Evolutionary conservation across 768 basidiomycete species (phyloP).

Genomic region (Termitomyces sp.): DNA sequence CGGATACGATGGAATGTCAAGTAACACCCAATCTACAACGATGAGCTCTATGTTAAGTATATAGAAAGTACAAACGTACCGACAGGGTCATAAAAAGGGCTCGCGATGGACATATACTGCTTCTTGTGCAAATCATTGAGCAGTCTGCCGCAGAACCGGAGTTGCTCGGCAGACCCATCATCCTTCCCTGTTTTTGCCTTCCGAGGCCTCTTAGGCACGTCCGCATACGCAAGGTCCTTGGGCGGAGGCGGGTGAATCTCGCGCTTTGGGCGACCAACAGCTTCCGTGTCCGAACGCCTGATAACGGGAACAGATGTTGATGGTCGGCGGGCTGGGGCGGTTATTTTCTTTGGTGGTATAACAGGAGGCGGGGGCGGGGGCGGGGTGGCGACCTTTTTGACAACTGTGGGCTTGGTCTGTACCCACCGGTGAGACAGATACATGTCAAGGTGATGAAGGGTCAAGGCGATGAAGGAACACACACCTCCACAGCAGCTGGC

Average conservation of each 20-base stretch:
- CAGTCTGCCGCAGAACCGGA: slow-evolving; percentile 76
- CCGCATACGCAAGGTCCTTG: slow-evolving; percentile 83
- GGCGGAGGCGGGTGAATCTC: slow-evolving; percentile 96
- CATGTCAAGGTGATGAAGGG: not conserved
- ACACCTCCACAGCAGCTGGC: slow-evolving; percentile 72
- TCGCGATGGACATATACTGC: slow-evolving; percentile 64
- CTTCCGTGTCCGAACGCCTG: slow-evolving; percentile 67
- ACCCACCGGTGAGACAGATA: not conserved
- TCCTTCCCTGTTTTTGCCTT: slow-evolving; percentile 57
- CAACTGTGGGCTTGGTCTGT: slow-evolving; percentile 34
- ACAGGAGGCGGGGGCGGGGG: slow-evolving; percentile 38
- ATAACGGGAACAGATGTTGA: slow-evolving; percentile 82
- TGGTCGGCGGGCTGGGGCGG: slow-evolving; percentile 51
- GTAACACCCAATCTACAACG: slow-evolving; percentile 61
- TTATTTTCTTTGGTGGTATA: slow-evolving; percentile 40
- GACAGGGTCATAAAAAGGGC: slow-evolving; percentile 92
- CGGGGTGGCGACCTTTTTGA: slow-evolving; percentile 46
- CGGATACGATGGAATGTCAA: slow-evolving; percentile 80
- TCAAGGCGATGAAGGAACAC: slow-evolving; percentile 12
- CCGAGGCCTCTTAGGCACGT: slow-evolving; percentile 63
- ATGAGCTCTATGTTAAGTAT: slow-evolving; percentile 5
- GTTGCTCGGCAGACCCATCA: slow-evolving; percentile 73
- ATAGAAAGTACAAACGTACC: slow-evolving; percentile 44
- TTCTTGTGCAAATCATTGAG: slow-evolving; percentile 74
- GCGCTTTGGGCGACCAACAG: slow-evolving; percentile 81